Base-by-base conservation (phyloP, 2,329 filamentous ascomycete species). In the Trichoderma oligosporum region DNA sequence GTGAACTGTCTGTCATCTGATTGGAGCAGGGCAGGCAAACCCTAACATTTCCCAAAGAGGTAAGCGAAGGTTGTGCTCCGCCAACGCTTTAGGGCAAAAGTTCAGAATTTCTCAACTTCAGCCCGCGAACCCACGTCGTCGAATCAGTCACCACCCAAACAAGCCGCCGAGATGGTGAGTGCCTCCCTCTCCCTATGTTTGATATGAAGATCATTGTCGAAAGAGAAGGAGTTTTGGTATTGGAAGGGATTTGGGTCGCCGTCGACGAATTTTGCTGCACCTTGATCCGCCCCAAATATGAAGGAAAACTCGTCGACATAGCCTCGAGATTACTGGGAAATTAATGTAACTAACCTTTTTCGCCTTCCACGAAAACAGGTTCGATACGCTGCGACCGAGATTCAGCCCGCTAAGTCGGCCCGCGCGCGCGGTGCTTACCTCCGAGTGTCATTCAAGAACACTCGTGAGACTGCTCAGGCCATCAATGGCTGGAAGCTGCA, bases 391-490 rank as follows among this genome's bases (percentile, higher is more conserved):
- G 89, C 89, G 76, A 89, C 87, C 74, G 84, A 91, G 77, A 93
- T 95, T 76, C 82, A 88, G 72, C 81, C 86, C 78, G 84, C 87
- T 71, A 97, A 96, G 86, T 96, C 90, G 82, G 94, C 94, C 79
- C 91, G 93, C 83, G 89, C 93, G 76, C 92, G 94, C 81, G 94
- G 95, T 80, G 91, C 92, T 77, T 99, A 97, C 85, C 89, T 99
- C 73, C 91, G 94, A 77, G 93, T 97, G 71, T 96, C 90, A 71
- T 99, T 97, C 90, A 99, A 99, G 88, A 99, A 99, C 88, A 99
- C 94, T 77, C 91, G 94, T 75, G 95, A 99, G 85, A 97, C 93
- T 68, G 94, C 95, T 66, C 94, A 97, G 84, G 92, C 92, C 73
- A 96, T 99, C 86, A 97, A 94, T 82, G 93, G 93, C 81, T 96